Conservation (phyloP, 2,329 filamentous ascomycete genomes). For the Blumeria graminis region DNA sequence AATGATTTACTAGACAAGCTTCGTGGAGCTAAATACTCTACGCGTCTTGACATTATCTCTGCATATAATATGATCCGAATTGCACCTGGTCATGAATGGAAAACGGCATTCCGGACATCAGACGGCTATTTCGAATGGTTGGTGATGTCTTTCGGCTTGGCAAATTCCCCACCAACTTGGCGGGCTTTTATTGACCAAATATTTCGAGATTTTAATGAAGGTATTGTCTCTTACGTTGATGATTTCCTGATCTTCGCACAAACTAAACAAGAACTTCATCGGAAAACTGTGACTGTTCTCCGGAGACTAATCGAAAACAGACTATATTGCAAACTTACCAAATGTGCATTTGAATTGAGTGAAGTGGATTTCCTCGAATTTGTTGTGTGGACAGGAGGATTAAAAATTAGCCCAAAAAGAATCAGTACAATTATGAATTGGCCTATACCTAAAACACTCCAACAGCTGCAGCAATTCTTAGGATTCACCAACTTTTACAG, state of each 20-base stretch:
- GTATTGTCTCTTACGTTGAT: neutral
- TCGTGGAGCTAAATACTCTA: neutral
- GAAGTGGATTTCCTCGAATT: neutral
- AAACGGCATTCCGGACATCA: neutral
- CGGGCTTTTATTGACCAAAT: neutral
- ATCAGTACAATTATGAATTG: neutral
- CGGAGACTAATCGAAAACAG: neutral
- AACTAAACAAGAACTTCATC: neutral
- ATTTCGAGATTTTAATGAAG: neutral
- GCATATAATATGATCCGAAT: slow-evolving; percentile 1
- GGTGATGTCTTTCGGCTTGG: neutral
- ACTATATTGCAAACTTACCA: slow-evolving; percentile 1
- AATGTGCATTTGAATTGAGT: neutral
- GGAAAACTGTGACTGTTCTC: neutral
- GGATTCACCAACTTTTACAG: slow-evolving; percentile 1
- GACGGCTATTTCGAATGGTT: neutral
- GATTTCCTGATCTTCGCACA: neutral
- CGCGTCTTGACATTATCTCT: neutral
- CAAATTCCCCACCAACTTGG: neutral
- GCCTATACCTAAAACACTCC: neutral
- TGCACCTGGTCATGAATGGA: neutral
- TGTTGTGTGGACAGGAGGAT: neutral
- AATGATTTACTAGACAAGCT: neutral
- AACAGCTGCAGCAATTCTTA: slow-evolving; percentile 1
- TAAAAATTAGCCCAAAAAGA: neutral